Evolutionary conservation across 164 flowering plant genomes (phyloP).

Genomic region (Vitis rupestris): DNA sequence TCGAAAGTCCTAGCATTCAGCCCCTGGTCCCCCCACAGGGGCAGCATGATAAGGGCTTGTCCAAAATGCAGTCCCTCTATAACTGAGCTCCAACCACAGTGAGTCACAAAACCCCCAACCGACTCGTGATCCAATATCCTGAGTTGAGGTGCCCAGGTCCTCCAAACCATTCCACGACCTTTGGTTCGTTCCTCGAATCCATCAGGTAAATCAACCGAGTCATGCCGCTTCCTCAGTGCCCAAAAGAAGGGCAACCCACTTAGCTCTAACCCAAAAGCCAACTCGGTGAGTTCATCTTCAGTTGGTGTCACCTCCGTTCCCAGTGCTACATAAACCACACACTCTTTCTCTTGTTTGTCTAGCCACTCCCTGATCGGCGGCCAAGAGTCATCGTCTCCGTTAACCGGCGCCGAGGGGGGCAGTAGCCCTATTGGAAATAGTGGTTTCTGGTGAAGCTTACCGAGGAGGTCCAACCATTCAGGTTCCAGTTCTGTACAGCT

Average conservation of each 20-base stretch:
- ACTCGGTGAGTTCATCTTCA: background rate
- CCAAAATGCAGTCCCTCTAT: too few species aligned
- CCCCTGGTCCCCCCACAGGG: too few species aligned
- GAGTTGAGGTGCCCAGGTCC: too few species aligned
- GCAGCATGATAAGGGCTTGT: too few species aligned
- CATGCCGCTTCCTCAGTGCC: background rate
- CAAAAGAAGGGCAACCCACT: slow-evolving; percentile 3
- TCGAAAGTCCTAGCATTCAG: too few species aligned
- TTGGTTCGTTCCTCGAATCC: slow-evolving; percentile 6
- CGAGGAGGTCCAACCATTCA: slow-evolving; percentile 16
- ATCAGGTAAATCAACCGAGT: slow-evolving; percentile 6
- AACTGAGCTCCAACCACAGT: too few species aligned
- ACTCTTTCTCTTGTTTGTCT: slow-evolving; percentile 3
- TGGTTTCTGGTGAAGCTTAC: slow-evolving; percentile 15
- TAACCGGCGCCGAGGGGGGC: slow-evolving; percentile 9
- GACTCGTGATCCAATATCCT: too few species aligned
- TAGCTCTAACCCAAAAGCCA: slow-evolving; percentile 5
- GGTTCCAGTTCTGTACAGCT: slow-evolving; percentile 24
- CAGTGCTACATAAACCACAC: background rate
- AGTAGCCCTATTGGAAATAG: slow-evolving; percentile 28
- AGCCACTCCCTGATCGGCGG: background rate
- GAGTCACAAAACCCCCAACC: too few species aligned
- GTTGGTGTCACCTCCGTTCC: background rate
- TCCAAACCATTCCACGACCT: background rate
- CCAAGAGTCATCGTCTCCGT: background rate